Evolutionary conservation across 169 alveolate species (phyloP).

Genomic region (Perkinsus chesapeaki): DNA sequence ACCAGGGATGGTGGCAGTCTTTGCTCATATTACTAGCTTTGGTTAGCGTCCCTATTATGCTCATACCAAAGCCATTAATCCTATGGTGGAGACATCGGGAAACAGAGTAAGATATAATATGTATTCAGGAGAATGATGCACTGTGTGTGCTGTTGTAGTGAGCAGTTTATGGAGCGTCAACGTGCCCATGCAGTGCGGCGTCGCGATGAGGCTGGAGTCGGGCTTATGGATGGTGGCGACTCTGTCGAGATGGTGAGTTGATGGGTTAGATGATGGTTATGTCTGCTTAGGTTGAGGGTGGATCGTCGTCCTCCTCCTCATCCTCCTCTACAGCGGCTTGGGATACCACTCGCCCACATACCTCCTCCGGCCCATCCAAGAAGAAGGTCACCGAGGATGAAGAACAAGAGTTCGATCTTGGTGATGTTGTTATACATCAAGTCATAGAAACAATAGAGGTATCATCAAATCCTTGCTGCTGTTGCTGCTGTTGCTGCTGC

Average conservation of each 20-base stretch:
- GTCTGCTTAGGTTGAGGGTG: background rate
- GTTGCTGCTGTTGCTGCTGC: background rate
- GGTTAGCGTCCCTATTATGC: slow-evolving; percentile 84
- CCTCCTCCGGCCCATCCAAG: too few relatives aligned
- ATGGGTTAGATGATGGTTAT: background rate
- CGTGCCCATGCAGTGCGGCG: slow-evolving; percentile 1
- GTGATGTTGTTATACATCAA: slow-evolving; percentile 42
- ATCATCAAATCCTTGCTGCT: slow-evolving; percentile 37
- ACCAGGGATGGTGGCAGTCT: slow-evolving; percentile 51
- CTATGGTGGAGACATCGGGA: background rate
- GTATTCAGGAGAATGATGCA: background rate
- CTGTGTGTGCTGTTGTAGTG: background rate
- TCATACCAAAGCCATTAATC: slow-evolving; percentile 85
- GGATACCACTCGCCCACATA: too few relatives aligned
- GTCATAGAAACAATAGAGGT: slow-evolving; percentile 97
- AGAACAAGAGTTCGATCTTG: slow-evolving; percentile 21
- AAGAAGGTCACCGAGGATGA: slow-evolving; percentile 10
- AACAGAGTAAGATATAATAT: background rate
- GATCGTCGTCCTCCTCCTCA: background rate
- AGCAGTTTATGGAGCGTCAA: background rate
- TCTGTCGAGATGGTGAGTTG: background rate
- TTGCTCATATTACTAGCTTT: slow-evolving; percentile 66
- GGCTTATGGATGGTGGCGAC: background rate
- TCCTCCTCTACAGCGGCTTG: background rate
- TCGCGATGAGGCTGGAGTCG: background rate